These are phyloP conservation scores for Taxillus chinensis DNA, from an alignment of 164 flowering plant genomes.

Conservation along the genomic window DNA sequence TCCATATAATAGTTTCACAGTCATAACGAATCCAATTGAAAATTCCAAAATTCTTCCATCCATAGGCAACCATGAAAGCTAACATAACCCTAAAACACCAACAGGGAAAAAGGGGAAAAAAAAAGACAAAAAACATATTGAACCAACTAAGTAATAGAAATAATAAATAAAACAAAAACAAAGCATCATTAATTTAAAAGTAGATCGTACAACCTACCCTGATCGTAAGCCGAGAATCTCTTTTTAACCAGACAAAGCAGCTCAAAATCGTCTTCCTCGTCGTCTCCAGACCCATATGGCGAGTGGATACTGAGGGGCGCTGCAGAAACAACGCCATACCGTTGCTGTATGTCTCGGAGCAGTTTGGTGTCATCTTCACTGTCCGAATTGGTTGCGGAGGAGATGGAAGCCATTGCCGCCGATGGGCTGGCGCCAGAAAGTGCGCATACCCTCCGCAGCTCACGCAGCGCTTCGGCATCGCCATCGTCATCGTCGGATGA, in stretches of 20 bases:
- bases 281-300: conserved; percentile 19
- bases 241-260: conserved; percentile 53
- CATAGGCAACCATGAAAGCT: too few relatives aligned
- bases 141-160: not conserved
- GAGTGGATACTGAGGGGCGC: conserved; percentile 27
- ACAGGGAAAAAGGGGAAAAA: too few relatives aligned
- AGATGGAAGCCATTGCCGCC: not conserved
- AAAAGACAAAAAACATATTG: not conserved
- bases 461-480: too few relatives aligned
- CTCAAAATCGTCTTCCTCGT: conserved; percentile 57
- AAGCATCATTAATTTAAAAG: not conserved
- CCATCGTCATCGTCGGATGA: too few relatives aligned
- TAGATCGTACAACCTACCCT: conserved; percentile 16
- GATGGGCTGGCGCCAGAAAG: not conserved
- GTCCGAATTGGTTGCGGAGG: conserved; percentile 20
- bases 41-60: too few relatives aligned
- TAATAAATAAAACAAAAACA: not conserved
- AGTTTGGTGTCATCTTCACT: conserved; percentile 46
- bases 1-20: too few relatives aligned
- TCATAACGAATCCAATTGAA: too few relatives aligned
- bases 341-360: conserved; percentile 31
- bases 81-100: too few relatives aligned
- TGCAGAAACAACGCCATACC: conserved; percentile 20
- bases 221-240: conserved; percentile 46
- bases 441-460: too few relatives aligned